A percentile compares a stretch with the other conserved stretches of the same genome.
Conservation (phyloP, 768 basidiomycete species). For the Rhizopogon vinicolor region DNA sequence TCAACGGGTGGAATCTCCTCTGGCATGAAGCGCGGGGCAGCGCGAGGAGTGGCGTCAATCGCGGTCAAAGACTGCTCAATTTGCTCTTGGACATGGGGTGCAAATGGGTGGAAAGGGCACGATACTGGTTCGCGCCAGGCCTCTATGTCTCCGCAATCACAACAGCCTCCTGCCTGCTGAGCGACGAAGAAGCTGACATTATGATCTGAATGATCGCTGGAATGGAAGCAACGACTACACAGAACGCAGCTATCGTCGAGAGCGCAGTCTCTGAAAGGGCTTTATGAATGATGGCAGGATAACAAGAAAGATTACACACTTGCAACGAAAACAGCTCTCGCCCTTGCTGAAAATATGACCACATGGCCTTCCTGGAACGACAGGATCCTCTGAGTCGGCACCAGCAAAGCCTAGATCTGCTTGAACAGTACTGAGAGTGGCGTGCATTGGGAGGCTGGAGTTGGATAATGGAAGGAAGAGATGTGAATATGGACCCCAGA, state of each 20-base stretch:
- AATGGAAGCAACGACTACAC: constrained; percentile 86
- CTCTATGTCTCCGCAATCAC: constrained; percentile 91
- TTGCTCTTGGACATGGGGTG: constrained; percentile 17
- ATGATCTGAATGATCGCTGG: constrained; percentile 82
- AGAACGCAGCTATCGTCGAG: constrained; percentile 87
- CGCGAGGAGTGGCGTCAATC: constrained; percentile 38
- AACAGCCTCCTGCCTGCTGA: constrained; percentile 88
- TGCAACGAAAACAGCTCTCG: constrained; percentile 92
- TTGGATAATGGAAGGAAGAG: constrained; percentile 68
- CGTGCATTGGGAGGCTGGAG: constrained; percentile 55
- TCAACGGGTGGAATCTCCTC: constrained; percentile 57
- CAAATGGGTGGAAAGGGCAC: constrained; percentile 75
- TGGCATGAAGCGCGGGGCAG: constrained; percentile 33
- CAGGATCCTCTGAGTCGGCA: constrained; percentile 54
- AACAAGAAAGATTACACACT: constrained; percentile 46
- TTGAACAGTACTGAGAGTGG: constrained; percentile 70
- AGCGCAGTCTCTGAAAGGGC: constrained; percentile 72
- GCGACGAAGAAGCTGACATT: constrained; percentile 93
- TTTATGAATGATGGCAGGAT: not conserved
- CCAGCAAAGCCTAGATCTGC: constrained; percentile 49
- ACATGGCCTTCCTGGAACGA: constrained; percentile 71
- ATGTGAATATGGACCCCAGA: constrained; percentile 74
- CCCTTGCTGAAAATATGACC: constrained; percentile 87
- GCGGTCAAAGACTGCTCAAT: constrained; percentile 10
- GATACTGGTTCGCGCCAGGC: constrained; percentile 70